Evolutionary conservation across 345 rosid genomes (phyloP).

Genomic region (Brassica napus): DNA sequence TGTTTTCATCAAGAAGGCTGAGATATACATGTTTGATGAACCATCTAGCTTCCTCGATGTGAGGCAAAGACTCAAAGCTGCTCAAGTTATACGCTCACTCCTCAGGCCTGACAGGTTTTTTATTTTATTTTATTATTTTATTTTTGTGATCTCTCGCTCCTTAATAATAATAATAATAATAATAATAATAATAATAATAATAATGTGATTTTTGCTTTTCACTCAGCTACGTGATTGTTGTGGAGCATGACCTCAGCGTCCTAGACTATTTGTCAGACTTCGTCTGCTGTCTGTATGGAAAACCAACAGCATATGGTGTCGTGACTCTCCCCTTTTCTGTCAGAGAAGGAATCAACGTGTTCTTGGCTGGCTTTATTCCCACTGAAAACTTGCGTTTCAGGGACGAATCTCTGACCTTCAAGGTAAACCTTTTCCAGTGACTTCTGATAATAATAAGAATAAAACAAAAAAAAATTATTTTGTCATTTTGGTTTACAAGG

Average conservation of each 20-base stretch:
- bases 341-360: slow-evolving; percentile 12
- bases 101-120: slow-evolving; percentile 1
- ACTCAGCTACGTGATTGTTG: background rate
- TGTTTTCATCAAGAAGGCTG: background rate
- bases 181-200: too few relatives aligned
- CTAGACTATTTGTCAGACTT: slow-evolving; percentile 11
- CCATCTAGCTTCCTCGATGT: slow-evolving; percentile 7
- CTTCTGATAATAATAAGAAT: too few relatives aligned
- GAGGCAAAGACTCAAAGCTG: slow-evolving; percentile 6
- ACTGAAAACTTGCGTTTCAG: slow-evolving; percentile 11
- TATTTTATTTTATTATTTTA: too few relatives aligned
- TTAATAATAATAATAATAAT: too few relatives aligned
- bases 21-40: slow-evolving; percentile 15
- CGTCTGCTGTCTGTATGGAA: slow-evolving; percentile 4
- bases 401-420: too few relatives aligned
- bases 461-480: too few relatives aligned
- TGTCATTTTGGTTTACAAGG: too few relatives aligned
- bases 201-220: too few relatives aligned
- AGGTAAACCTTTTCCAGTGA: too few relatives aligned
- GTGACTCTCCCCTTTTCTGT: slow-evolving; percentile 22
- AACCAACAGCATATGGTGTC: slow-evolving; percentile 8
- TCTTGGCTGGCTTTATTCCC: slow-evolving; percentile 14
- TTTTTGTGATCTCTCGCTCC: too few relatives aligned
- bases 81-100: slow-evolving; percentile 12
- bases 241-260: slow-evolving; percentile 16